A percentile compares a stretch with the other conserved stretches of the same genome.
Evolutionary conservation across 495 filamentous ascomycete genomes (phyloP).

Genomic region (Annulohypoxylon stygium): DNA sequence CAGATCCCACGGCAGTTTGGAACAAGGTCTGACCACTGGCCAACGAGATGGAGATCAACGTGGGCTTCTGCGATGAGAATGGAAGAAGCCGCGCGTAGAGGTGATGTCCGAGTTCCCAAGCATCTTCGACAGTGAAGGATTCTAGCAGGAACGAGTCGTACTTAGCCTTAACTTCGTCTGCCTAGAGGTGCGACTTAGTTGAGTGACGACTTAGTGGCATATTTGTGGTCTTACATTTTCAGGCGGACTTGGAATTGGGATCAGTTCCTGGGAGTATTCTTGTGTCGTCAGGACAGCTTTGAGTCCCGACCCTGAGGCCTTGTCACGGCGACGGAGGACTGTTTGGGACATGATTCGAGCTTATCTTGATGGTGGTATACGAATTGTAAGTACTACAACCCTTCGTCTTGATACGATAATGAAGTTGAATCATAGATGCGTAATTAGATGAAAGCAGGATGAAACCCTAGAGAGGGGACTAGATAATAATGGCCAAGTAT

Average conservation of each 20-base stretch:
- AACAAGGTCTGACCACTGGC: constrained; percentile 65
- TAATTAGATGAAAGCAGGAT: neutral
- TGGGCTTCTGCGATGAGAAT: constrained; percentile 62
- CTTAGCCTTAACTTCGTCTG: constrained; percentile 62
- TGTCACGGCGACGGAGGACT: constrained; percentile 39
- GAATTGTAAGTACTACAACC: neutral
- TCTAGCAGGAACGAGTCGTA: constrained; percentile 69
- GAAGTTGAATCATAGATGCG: neutral
- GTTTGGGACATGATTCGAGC: constrained; percentile 26
- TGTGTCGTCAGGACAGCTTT: constrained; percentile 32
- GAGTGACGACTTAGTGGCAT: neutral
- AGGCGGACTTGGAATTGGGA: constrained; percentile 49
- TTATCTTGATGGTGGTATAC: neutral
- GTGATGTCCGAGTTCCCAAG: constrained; percentile 73
- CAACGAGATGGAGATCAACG: constrained; percentile 75
- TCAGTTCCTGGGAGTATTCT: neutral
- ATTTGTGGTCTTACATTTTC: constrained; percentile 45
- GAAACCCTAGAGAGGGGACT: neutral
- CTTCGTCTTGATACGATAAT: neutral
- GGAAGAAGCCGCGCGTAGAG: constrained; percentile 72
- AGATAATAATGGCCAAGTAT: neutral
- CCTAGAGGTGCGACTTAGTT: constrained; percentile 45
- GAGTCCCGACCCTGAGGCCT: constrained; percentile 35
- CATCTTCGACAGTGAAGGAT: constrained; percentile 74
- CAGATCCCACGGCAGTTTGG: constrained; percentile 62